Evolutionary conservation across 345 rosid genomes (phyloP).

Genomic region (Excoecaria cochinchinensis): DNA sequence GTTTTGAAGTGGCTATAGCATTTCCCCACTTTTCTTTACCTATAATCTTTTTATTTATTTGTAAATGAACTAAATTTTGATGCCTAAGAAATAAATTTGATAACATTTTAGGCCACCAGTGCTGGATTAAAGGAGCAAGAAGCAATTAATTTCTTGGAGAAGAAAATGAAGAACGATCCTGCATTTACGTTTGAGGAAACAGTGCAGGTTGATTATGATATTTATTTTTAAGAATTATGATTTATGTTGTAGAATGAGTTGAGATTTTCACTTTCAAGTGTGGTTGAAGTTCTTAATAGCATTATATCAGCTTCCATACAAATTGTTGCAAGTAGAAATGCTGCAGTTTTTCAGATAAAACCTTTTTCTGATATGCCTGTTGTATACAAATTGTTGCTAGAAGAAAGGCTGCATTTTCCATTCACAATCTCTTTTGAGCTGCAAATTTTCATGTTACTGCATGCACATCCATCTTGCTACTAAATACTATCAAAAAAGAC

Average conservation of each 20-base stretch:
- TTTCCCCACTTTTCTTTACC: not conserved
- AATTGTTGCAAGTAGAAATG: not conserved
- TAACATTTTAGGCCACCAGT: conserved; percentile 77
- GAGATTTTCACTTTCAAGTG: not conserved
- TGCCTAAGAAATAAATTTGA: not conserved
- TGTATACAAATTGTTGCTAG: not conserved
- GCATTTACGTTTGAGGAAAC: conserved; percentile 82
- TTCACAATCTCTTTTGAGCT: not conserved
- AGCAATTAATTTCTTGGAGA: conserved; percentile 96
- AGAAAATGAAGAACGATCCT: conserved; percentile 96
- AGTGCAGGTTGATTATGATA: conserved; percentile 62
- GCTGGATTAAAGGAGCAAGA: conserved; percentile 98
- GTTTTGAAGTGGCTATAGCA: not conserved
- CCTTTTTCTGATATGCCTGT: not conserved
- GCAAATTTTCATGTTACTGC: not conserved
- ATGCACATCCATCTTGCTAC: not conserved
- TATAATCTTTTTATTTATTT: not conserved
- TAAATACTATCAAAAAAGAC: not conserved
- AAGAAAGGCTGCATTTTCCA: not conserved
- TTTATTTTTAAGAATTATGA: not conserved
- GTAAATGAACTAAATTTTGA: not conserved
- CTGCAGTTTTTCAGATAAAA: not conserved
- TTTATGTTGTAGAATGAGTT: not conserved
- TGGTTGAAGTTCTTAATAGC: not conserved
- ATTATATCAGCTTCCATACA: not conserved